Evolutionary conservation across 345 rosid genomes (phyloP).

Genomic region (Zanthoxylum bungeanum): DNA sequence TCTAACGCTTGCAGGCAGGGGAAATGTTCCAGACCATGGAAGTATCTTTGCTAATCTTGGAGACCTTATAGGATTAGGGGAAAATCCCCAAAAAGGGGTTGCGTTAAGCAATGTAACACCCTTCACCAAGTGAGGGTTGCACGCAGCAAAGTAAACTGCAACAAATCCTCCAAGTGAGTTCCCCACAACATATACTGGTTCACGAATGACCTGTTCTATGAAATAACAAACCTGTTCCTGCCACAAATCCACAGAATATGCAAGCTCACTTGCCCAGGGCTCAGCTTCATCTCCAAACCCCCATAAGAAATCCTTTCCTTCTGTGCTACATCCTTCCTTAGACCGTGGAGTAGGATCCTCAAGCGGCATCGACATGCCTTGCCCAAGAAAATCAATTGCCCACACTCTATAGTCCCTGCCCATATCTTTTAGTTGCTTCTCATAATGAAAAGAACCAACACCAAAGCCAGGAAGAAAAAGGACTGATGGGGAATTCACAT

Average conservation of each 20-base stretch:
- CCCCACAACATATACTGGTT: slow-evolving; percentile 87
- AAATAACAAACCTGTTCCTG: slow-evolving; percentile 74
- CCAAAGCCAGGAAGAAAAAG: slow-evolving; percentile 97
- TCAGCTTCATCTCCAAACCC: slow-evolving; percentile 80
- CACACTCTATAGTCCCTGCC: slow-evolving; percentile 91
- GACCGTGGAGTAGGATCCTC: slow-evolving; percentile 65
- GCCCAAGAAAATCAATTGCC: slow-evolving; percentile 97
- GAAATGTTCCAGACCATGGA: slow-evolving; percentile 93
- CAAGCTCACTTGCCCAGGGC: slow-evolving; percentile 82
- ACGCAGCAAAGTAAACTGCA: slow-evolving; percentile 82
- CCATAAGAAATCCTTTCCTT: slow-evolving; percentile 45
- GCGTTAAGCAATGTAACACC: slow-evolving; percentile 92
- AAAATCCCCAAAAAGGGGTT: slow-evolving; percentile 98
- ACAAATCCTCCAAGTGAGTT: slow-evolving; percentile 95
- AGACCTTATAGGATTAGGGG: slow-evolving; percentile 75
- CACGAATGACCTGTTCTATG: slow-evolving; percentile 81
- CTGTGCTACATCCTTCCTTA: slow-evolving; percentile 22
- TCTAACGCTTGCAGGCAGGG: slow-evolving; percentile 76
- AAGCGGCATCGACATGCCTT: slow-evolving; percentile 74
- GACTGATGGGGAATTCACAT: slow-evolving; percentile 61
- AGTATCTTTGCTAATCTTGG: slow-evolving; percentile 68
- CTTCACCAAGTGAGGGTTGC: slow-evolving; percentile 75
- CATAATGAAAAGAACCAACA: slow-evolving; percentile 93
- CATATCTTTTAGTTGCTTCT: slow-evolving; percentile 84
- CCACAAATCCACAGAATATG: slow-evolving; percentile 86